Conservation (phyloP, 2,329 filamentous ascomycete species). For the Hypoxylon rubiginosum region DNA sequence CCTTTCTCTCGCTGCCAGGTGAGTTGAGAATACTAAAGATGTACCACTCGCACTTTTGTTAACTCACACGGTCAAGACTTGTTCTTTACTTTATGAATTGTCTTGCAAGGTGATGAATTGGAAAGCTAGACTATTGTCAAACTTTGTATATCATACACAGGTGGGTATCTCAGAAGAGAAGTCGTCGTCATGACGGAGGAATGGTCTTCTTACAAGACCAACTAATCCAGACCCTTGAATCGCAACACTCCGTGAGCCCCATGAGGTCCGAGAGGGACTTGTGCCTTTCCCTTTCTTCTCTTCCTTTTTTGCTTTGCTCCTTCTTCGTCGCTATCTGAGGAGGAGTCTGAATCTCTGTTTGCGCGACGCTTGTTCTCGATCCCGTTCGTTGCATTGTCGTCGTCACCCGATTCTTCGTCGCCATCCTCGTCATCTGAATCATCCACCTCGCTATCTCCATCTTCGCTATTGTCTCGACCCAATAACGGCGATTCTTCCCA, state of each 20-base stretch:
- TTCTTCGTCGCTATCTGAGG: constrained; percentile 63
- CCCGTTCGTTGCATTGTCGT: constrained; percentile 60
- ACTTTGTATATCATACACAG: constrained; percentile 12
- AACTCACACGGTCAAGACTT: background rate
- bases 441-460: constrained; percentile 62
- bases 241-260: constrained; percentile 66
- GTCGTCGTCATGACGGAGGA: constrained; percentile 1
- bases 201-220: background rate
- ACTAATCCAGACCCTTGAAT: constrained; percentile 62
- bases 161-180: constrained; percentile 44
- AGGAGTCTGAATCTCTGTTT: constrained; percentile 57
- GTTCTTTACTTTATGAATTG: background rate
- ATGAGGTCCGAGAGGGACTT: constrained; percentile 61
- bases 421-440: constrained; percentile 59
- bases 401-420: constrained; percentile 63
- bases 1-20: too few species aligned
- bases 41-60: background rate
- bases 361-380: constrained; percentile 56
- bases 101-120: background rate
- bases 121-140: constrained; percentile 1
- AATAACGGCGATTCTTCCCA: constrained; percentile 81
- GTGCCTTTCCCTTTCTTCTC: constrained; percentile 58
- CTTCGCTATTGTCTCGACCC: constrained; percentile 62
- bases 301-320: constrained; percentile 59
- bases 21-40: background rate